These are phyloP conservation scores for Globisporangium lucens DNA, from an alignment of 352 stramenopile species.

Conservation along the genomic window DNA sequence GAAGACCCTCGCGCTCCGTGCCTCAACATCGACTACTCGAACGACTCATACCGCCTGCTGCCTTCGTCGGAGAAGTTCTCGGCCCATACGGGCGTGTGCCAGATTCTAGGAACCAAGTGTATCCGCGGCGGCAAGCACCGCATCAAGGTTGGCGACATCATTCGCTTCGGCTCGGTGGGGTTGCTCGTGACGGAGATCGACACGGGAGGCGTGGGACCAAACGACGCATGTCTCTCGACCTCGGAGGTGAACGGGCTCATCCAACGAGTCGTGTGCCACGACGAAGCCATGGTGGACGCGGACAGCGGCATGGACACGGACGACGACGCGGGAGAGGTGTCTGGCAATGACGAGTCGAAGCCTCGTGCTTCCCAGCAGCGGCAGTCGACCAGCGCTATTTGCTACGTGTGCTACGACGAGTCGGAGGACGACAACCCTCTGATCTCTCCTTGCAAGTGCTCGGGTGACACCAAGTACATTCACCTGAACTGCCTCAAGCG, in stretches of 20 bases:
- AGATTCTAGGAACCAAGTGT: conserved; percentile 85
- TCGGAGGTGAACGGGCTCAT: conserved; percentile 80
- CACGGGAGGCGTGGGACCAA: conserved; percentile 59
- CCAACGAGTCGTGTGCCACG: conserved; percentile 78
- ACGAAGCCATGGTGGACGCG: conserved; percentile 71
- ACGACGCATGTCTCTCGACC: conserved; percentile 68
- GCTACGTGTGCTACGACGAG: conserved; percentile 88
- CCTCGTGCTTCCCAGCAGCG: conserved; percentile 62
- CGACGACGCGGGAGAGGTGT: conserved; percentile 79
- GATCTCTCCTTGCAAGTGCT: conserved; percentile 94
- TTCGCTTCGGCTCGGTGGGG: conserved; percentile 80
- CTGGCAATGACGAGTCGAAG: conserved; percentile 83
- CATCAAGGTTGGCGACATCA: conserved; percentile 82
- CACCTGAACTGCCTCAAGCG: conserved; percentile 95
- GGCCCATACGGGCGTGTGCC: conserved; percentile 82
- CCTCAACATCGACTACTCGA: conserved; percentile 86
- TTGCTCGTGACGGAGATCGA: conserved; percentile 85
- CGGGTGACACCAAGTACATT: conserved; percentile 94
- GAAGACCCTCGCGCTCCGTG: conserved; percentile 80
- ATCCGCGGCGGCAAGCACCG: conserved; percentile 82
- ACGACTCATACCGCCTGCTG: conserved; percentile 81
- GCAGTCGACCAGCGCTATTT: conserved; percentile 79
- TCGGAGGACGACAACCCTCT: conserved; percentile 88
- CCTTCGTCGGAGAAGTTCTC: conserved; percentile 86
- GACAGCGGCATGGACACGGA: conserved; percentile 86